A percentile compares a stretch with the other conserved stretches of the same genome.
These are phyloP conservation scores for Sicyos edulis DNA, from an alignment of 306 rosid species.

Conservation along the genomic window DNA sequence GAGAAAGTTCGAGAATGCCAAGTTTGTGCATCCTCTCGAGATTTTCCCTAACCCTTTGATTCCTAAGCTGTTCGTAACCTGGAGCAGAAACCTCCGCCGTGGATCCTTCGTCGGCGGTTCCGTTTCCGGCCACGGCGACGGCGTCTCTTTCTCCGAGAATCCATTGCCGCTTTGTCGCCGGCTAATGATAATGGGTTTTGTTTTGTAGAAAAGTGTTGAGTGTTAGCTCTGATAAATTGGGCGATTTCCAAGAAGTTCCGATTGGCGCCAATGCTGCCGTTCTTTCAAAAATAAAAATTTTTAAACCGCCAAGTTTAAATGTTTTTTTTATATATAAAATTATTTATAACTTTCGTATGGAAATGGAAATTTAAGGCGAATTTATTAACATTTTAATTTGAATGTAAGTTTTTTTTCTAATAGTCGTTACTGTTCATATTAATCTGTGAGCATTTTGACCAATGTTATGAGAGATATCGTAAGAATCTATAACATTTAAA, in stretches of 20 bases:
- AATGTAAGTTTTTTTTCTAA: no score
- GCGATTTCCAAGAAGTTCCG: neutral
- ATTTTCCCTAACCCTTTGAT: conserved; percentile 64
- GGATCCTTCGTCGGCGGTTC: neutral
- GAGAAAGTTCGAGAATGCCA: conserved; percentile 53
- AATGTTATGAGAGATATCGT: no score
- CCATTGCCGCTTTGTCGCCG: conserved; percentile 22
- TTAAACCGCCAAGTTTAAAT: no score
- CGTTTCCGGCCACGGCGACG: neutral
- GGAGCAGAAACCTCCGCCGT: neutral
- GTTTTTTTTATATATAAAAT: no score
- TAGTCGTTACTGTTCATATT: no score
- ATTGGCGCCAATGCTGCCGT: neutral
- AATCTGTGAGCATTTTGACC: no score
- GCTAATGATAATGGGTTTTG: neutral
- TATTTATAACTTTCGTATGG: no score
- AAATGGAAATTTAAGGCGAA: no score
- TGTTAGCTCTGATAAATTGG: neutral
- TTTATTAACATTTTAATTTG: no score
- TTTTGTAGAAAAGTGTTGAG: neutral
- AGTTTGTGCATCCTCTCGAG: conserved; percentile 55
- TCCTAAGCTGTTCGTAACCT: conserved; percentile 49
- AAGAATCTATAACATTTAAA: no score
- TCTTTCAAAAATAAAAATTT: no score
- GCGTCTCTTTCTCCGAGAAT: conserved; percentile 22